These are phyloP conservation scores for Blastomyces parvus DNA, from an alignment of 2,329 filamentous ascomycete species.

Conservation along the genomic window DNA sequence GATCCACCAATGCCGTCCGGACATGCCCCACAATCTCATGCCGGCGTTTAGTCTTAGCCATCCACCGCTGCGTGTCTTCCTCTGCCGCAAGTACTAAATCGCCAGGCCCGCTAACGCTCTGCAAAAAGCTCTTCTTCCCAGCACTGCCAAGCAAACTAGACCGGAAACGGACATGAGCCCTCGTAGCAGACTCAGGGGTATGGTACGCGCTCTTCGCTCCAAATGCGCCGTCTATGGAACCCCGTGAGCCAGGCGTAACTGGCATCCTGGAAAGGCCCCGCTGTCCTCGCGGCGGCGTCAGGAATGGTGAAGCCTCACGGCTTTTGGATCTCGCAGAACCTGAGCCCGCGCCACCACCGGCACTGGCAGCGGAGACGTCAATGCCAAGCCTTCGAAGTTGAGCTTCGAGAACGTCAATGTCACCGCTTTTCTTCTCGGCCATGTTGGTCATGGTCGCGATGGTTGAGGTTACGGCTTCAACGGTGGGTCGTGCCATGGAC, in stretches of 20 bases:
- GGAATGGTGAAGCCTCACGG: conserved; percentile 31
- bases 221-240: conserved; percentile 24
- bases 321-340: conserved; percentile 14
- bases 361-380: conserved; percentile 13
- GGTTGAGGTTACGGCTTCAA: conserved; percentile 84
- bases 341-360: background rate
- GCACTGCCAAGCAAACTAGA: conserved; percentile 28
- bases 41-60: conserved; percentile 29
- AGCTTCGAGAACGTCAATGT: conserved; percentile 80
- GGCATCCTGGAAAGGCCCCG: conserved; percentile 22
- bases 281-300: conserved; percentile 26
- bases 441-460: conserved; percentile 87
- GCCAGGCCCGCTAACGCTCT: conserved; percentile 23
- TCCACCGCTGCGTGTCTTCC: conserved; percentile 29
- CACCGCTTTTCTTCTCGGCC: conserved; percentile 81
- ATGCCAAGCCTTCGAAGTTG: conserved; percentile 68
- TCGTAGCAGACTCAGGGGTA: conserved; percentile 30
- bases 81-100: conserved; percentile 18
- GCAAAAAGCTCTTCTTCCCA: conserved; percentile 28
- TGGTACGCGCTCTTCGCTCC: conserved; percentile 28
- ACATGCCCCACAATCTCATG: conserved; percentile 29
- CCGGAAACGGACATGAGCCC: conserved; percentile 16
- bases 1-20: conserved; percentile 26
- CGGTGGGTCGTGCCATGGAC: conserved; percentile 56
- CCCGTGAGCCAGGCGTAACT: conserved; percentile 31